Conservation (phyloP, 345 rosid genomes). For the Hibiscus syriacus region DNA sequence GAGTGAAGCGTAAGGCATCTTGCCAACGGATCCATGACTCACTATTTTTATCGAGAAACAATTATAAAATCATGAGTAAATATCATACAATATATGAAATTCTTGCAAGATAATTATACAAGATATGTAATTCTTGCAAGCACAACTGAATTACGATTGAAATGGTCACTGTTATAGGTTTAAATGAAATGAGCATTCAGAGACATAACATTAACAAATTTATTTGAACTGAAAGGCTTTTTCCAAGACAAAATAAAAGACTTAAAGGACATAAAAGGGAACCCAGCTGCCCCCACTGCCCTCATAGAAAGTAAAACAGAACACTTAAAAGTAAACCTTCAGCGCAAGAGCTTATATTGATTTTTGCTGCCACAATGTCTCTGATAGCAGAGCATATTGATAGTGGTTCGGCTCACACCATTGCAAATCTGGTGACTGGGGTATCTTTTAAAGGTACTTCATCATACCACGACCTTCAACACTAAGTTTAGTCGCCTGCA, state of each 20-base stretch:
- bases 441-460: constrained; percentile 53
- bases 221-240: neutral
- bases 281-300: neutral
- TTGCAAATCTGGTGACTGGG: neutral
- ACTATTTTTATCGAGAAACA: neutral
- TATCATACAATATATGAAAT: too few relatives aligned
- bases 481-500: constrained; percentile 87
- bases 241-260: neutral
- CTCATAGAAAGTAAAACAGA: neutral
- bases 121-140: too few relatives aligned
- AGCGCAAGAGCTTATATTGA: neutral
- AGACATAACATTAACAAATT: neutral
- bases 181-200: neutral
- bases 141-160: too few relatives aligned
- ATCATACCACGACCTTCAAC: constrained; percentile 98
- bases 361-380: neutral
- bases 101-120: too few relatives aligned
- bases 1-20: neutral
- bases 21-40: neutral
- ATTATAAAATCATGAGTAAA: neutral
- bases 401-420: neutral
- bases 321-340: neutral
- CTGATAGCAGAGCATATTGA: neutral
- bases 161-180: too few relatives aligned
- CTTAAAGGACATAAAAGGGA: neutral